Evolutionary conservation across 1,139 yeast species (phyloP).

Genomic region (Nakaseomyces bracarensis): DNA sequence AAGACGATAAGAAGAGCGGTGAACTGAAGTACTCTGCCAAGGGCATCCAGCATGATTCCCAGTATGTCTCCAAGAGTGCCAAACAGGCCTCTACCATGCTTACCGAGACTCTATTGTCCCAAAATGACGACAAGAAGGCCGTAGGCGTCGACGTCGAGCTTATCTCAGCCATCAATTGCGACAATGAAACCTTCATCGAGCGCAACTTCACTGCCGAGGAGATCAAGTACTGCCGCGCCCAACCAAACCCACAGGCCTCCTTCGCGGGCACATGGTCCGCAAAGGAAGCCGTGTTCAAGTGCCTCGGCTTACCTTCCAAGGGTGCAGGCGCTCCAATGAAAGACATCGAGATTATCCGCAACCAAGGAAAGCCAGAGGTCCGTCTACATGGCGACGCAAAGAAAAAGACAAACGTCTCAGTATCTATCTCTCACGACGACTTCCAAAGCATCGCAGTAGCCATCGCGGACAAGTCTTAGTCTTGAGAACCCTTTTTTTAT

Average conservation of each 20-base stretch:
- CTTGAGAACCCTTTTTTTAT: background rate
- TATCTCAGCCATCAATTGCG: slow-evolving; percentile 68
- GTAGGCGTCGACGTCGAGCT: slow-evolving; percentile 98
- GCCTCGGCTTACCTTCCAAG: slow-evolving; percentile 76
- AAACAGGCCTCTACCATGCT: slow-evolving; percentile 29
- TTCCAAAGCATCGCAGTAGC: slow-evolving; percentile 98
- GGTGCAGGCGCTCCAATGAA: slow-evolving; percentile 94
- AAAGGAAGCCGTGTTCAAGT: slow-evolving; percentile 96
- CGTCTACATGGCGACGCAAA: slow-evolving; percentile 67
- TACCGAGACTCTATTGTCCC: slow-evolving; percentile 40
- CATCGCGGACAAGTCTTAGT: slow-evolving; percentile 38
- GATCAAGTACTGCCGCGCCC: slow-evolving; percentile 62
- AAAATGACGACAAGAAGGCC: slow-evolving; percentile 44
- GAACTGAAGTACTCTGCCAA: slow-evolving; percentile 40
- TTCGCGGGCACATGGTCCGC: slow-evolving; percentile 99
- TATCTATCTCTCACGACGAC: slow-evolving; percentile 93
- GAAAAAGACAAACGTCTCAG: slow-evolving; percentile 67
- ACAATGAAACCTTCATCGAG: slow-evolving; percentile 80
- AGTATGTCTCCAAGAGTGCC: slow-evolving; percentile 18
- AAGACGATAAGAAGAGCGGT: slow-evolving; percentile 43
- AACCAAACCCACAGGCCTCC: slow-evolving; percentile 78
- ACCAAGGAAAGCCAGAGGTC: slow-evolving; percentile 86
- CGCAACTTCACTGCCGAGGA: slow-evolving; percentile 84
- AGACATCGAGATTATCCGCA: slow-evolving; percentile 82
- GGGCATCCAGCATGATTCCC: slow-evolving; percentile 31